Base-by-base conservation (phyloP, 2,329 filamentous ascomycete species). In the Ampelomyces quisqualis region DNA sequence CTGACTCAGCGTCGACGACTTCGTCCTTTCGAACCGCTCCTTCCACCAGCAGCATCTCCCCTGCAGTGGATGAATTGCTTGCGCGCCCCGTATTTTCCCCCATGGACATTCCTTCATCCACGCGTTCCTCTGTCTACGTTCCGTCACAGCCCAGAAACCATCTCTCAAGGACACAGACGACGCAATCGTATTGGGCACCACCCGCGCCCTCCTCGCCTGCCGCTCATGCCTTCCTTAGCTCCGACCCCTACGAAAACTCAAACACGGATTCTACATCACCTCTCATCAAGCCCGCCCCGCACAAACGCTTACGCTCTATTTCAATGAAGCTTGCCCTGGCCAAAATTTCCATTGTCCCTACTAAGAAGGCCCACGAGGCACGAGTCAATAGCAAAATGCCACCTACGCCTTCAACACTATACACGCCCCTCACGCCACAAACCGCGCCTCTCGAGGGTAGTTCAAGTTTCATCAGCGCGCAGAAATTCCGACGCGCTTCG, bases 291-390 rank as follows among this genome's bases (percentile, higher is more conserved):
- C 47, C 54, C 6, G 54, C 55, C n/a, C 49, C 65, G 2, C 65
- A 69, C 53, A 60, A 52, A 40, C 65, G 67, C 3, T 50, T 69
- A 15, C 58, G 67, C 7, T 65, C 61, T 24, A 69, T 69, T 33
- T 67, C 63, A 2, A 60, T 62, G 50, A 66, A 62, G 32, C 59
- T 69, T 3, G 62, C 65, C 1, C 58, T 69, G 1, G 67, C 67
- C 22, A 63, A 63, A 42, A 68, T 69, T 19, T 64, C 67, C 33
- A 65, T 69, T 20, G 52, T 53, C 2, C 64, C 65, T 1, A 57
- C 61, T 1, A 59, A 62, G 10, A 65, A 62, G 40, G 61, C 60
- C 27, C 60, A 59, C 40, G 62, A 63, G 36, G 41, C 60, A 5
- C 55, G 58, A 28, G 36, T 58, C 27, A 57, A 60, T 30, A 51